Conservation (phyloP, 2,329 filamentous ascomycete species). For the Ambrosiella cleistominuta region DNA sequence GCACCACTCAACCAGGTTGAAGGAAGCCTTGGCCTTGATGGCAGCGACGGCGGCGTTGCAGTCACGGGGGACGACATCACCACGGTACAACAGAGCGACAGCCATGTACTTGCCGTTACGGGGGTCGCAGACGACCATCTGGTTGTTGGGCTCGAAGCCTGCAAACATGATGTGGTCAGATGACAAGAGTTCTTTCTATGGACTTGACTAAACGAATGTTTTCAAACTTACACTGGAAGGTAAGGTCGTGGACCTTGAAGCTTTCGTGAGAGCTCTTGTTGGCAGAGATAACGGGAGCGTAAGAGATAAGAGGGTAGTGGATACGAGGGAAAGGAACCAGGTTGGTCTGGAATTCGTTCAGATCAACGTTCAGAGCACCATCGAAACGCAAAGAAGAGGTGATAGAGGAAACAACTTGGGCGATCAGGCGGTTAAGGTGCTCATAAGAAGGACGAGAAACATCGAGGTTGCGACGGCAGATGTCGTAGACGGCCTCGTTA, state of each 20-base stretch:
- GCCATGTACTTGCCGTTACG: slow-evolving; percentile 65
- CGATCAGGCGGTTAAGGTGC: slow-evolving; percentile 56
- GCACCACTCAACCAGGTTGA: slow-evolving; percentile 62
- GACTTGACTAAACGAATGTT: background rate
- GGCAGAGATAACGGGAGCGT: slow-evolving; percentile 52
- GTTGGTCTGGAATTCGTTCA: slow-evolving; percentile 67
- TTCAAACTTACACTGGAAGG: slow-evolving; percentile 46
- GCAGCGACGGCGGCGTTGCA: slow-evolving; percentile 48
- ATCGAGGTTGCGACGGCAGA: slow-evolving; percentile 55
- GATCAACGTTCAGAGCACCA: slow-evolving; percentile 54
- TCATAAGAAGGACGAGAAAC: slow-evolving; percentile 52
- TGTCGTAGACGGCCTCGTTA: slow-evolving; percentile 60
- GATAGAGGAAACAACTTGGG: slow-evolving; percentile 58
- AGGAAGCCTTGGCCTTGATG: slow-evolving; percentile 53
- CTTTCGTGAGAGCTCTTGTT: slow-evolving; percentile 70
- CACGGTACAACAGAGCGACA: slow-evolving; percentile 53
- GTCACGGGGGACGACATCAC: slow-evolving; percentile 53
- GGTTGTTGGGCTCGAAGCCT: slow-evolving; percentile 65
- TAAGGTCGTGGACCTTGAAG: slow-evolving; percentile 68
- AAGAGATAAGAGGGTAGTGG: slow-evolving; percentile 57
- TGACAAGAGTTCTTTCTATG: background rate
- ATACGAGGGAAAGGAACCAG: slow-evolving; percentile 57
- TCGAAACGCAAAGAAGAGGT: slow-evolving; percentile 57
- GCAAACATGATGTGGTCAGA: background rate
- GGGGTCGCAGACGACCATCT: slow-evolving; percentile 60